These are phyloP conservation scores for Penicillium sp. DNA, from an alignment of 2,329 filamentous ascomycete genomes.

Conservation along the genomic window DNA sequence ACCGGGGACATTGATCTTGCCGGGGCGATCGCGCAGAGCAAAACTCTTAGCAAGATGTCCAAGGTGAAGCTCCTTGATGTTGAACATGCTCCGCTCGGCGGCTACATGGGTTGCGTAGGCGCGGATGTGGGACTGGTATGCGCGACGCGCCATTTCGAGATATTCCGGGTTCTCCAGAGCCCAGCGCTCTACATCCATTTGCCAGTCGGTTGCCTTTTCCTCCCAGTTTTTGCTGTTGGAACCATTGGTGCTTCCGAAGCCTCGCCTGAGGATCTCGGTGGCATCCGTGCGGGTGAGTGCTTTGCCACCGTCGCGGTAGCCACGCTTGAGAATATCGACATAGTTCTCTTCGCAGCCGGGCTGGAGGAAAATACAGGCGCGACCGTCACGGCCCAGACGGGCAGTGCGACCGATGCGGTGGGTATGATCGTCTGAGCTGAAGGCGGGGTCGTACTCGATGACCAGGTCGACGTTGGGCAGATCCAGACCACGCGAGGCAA, in stretches of 20 bases:
- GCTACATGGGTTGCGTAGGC: slow-evolving; percentile 93
- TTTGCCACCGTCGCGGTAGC: slow-evolving; percentile 59
- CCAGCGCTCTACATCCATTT: slow-evolving; percentile 63
- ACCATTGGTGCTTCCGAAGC: slow-evolving; percentile 49
- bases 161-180: slow-evolving; percentile 59
- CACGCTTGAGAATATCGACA: slow-evolving; percentile 68
- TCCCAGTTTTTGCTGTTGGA: slow-evolving; percentile 55
- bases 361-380: slow-evolving; percentile 81
- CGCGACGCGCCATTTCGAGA: slow-evolving; percentile 75
- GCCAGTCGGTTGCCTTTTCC: slow-evolving; percentile 61
- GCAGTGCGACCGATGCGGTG: slow-evolving; percentile 94
- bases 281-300: slow-evolving; percentile 58
- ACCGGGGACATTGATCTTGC: slow-evolving; percentile 61
- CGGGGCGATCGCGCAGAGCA: slow-evolving; percentile 79
- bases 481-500: slow-evolving; percentile 91
- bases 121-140: slow-evolving; percentile 85
- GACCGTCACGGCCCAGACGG: slow-evolving; percentile 80
- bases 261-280: slow-evolving; percentile 63
- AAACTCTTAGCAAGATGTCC: slow-evolving; percentile 94
- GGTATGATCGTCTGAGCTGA: slow-evolving; percentile 86
- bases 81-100: slow-evolving; percentile 78
- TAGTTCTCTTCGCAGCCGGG: slow-evolving; percentile 92
- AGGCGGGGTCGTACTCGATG: slow-evolving; percentile 92
- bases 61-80: slow-evolving; percentile 84
- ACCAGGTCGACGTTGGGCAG: slow-evolving; percentile 92